Base-by-base conservation (phyloP, 2,329 filamentous ascomycete species). In the Monascus ruber region DNA sequence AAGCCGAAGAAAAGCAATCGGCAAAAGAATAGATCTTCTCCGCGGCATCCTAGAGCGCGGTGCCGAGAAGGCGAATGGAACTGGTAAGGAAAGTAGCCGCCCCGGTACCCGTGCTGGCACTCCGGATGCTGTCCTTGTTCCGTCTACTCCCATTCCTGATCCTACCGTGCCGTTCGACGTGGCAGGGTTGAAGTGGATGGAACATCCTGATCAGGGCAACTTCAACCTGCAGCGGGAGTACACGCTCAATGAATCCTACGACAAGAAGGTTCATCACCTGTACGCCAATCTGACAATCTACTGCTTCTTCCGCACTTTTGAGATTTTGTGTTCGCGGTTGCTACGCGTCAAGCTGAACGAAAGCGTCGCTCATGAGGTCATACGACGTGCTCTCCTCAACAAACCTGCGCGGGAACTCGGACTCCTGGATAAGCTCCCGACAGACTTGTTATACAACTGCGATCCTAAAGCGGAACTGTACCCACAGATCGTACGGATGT, bases 301-400 rank as follows among this genome's bases (percentile, higher is more conserved):
- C 58, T 88, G 91, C 63, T 96, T 98, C 71, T 83, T 98, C 68
- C 85, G 83, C 50, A 81, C 94, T 44, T 91, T 98, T 59, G 79
- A 94, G 56, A 83, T 83, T n/a, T 70, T 98, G 4, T 96, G 94
- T 64, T 77, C 80, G 53, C 80, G 91, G 32, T 72, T 98, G 9
- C 71, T 82, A 46, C 83, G 83, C 44, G 78, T 96, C 60, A 96
- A 96, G 67, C 72, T 81, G 42, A 81, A 81, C 54, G 83, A 84
- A 51, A 72, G 75, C 3, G 76, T 80, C 34, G 88, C 93, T 6
- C 71, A 76, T 35, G 75, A 79, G 49, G 81, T 85, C 52, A 81
- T 95, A 31, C 69, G 73, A 25, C 81, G 85, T 17, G 78, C 85
- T 34, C 81, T 78, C 55, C 73, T 78, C 35, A 72, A 76, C 42